Base-by-base conservation (phyloP, 345 rosid species). In the Populus tremula region DNA sequence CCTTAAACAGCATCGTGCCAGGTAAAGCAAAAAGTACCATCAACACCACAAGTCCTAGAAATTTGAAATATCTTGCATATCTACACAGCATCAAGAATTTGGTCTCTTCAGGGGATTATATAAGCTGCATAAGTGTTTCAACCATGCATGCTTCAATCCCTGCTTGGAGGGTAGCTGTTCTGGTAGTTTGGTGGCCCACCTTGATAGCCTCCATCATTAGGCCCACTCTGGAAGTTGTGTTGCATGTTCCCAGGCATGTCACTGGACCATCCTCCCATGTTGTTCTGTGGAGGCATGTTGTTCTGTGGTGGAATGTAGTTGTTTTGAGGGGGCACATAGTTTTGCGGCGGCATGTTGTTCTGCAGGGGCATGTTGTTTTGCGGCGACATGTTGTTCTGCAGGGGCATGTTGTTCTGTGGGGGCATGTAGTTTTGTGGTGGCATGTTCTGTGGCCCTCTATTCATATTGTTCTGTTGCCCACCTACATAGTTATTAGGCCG, bases 131-230 rank as follows among this genome's bases (percentile, higher is more conserved):
- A 77, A 27, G 70, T 16, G 17, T 85, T 79, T 70, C 84, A 73
- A 72, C 74, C 76, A 2, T 84, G 74, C 36, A 73, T 50, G 70
- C 56, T 65, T 17, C 76, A 72, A 41, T 78, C 84, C 54, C 74
- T 71, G 77, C 66, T 78, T 31, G 83, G 84, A 18, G 56, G 27
- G 81, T 82, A 82, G 49, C 67, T 73, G 67, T 85, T 75, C 78
- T 72, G 81, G 71, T 76, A 79, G 70, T 76, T 81, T 18, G 76
- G 71, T 9, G 77, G 14, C 25, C 64, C 75, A 61, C 77, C 81
- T 73, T 80, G 85, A 80, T 59, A 65, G 23, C 66, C 80, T 39
- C 79, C 83, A 54, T 66, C 21, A 23, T 67, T 59, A 6, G 81
- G 75, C 2, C 35, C 73, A 76, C 59, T 76, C 53, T 71, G 80